A percentile compares a stretch with the other conserved stretches of the same genome.
phyloP scores from a whole-genome alignment of 805 yeast genomes.

The Ogataea paraovalis region DNA sequence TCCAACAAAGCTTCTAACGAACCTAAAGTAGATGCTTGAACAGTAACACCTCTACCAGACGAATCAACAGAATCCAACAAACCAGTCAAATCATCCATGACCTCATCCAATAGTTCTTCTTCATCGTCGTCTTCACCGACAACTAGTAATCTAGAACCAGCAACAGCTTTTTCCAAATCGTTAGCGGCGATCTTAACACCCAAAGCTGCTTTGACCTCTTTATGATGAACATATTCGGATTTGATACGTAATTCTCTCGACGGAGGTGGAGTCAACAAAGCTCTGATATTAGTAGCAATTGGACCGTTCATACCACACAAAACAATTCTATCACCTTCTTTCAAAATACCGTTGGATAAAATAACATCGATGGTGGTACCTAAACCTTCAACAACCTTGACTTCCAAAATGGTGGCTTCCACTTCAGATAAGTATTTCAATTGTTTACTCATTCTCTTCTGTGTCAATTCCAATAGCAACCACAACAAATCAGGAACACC shows the following conservation, averaged over 20 bases:
- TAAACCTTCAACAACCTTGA: constrained; percentile 95
- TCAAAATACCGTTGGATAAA: constrained; percentile 89
- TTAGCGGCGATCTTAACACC: constrained; percentile 99
- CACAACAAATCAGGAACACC: constrained; percentile 99
- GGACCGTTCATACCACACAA: constrained; percentile 99
- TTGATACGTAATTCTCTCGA: constrained; percentile 92
- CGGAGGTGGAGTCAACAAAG: constrained; percentile 96
- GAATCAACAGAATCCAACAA: constrained; percentile 91
- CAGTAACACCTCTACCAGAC: constrained; percentile 95
- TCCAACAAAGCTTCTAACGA: constrained; percentile 95
- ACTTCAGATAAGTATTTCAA: constrained; percentile 91
- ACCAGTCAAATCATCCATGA: constrained; percentile 97
- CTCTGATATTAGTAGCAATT: constrained; percentile 92
- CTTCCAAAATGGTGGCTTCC: constrained; percentile 96
- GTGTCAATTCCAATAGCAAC: constrained; percentile 91
- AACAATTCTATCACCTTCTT: constrained; percentile 93
- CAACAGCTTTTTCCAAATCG: constrained; percentile 97
- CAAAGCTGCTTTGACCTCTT: constrained; percentile 97
- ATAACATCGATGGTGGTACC: constrained; percentile 99
- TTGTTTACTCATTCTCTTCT: constrained; percentile 98
- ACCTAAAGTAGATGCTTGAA: constrained; percentile 98
- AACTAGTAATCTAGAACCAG: constrained; percentile 93
- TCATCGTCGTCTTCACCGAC: constrained; percentile 98
- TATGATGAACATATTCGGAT: constrained; percentile 94
- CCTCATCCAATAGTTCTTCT: constrained; percentile 95